Conservation (phyloP, 768 basidiomycete genomes). For the Tylopilus vinaceipallidus region DNA sequence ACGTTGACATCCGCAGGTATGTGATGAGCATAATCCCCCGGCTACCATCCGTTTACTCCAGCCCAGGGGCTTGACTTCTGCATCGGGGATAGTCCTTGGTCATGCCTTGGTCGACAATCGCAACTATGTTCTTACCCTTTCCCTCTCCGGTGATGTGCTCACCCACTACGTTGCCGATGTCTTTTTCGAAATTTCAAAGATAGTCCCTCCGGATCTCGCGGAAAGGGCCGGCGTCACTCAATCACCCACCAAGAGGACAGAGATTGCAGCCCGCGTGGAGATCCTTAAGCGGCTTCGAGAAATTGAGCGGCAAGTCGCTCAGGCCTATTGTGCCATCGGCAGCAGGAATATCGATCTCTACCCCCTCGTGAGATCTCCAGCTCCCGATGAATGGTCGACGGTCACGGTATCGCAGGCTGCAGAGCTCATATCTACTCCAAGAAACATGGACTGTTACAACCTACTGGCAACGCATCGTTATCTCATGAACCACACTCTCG, state of each 20-base stretch:
- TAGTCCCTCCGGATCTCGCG: constrained; percentile 46
- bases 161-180: constrained; percentile 50
- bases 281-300: constrained; percentile 59
- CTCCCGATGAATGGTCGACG: constrained; percentile 51
- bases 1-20: constrained; percentile 53
- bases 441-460: constrained; percentile 33
- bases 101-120: constrained; percentile 32
- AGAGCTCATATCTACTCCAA: constrained; percentile 36
- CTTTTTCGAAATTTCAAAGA: constrained; percentile 57
- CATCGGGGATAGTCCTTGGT: constrained; percentile 30
- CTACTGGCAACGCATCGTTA: constrained; percentile 57
- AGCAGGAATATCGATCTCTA: constrained; percentile 38
- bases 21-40: constrained; percentile 10
- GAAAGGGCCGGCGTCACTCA: constrained; percentile 44
- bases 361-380: constrained; percentile 39
- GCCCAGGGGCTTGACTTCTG: constrained; percentile 17
- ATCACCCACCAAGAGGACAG: constrained; percentile 28
- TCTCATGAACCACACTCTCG: constrained; percentile 51
- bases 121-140: constrained; percentile 29
- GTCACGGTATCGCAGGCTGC: constrained; percentile 57
- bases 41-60: constrained; percentile 7
- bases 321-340: constrained; percentile 35
- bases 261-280: constrained; percentile 61
- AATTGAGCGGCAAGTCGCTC: constrained; percentile 49
- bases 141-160: constrained; percentile 51